These are phyloP conservation scores for Colletotrichum acutatum DNA, from an alignment of 2,329 filamentous ascomycete genomes.

Conservation along the genomic window DNA sequence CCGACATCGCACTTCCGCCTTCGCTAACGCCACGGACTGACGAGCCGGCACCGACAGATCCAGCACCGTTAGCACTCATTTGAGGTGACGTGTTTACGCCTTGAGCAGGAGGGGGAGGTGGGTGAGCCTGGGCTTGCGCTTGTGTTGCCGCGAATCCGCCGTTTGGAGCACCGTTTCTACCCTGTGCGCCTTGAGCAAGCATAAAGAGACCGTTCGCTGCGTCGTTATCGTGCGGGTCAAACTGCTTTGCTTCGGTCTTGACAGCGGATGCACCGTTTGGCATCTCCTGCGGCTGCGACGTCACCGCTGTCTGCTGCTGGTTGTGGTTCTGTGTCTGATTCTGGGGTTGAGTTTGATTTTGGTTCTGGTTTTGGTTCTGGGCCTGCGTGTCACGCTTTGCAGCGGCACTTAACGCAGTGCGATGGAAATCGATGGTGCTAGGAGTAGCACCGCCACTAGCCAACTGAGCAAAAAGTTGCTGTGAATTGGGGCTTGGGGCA, in stretches of 20 bases:
- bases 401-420: constrained; percentile 86
- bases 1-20: constrained; percentile 75
- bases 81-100: constrained; percentile 60
- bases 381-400: constrained; percentile 66
- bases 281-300: constrained; percentile 41
- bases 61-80: constrained; percentile 59
- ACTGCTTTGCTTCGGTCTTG: constrained; percentile 66
- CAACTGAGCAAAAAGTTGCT: constrained; percentile 78
- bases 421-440: constrained; percentile 92
- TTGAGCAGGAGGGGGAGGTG: constrained; percentile 49
- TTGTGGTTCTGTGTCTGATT: constrained; percentile 16
- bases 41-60: constrained; percentile 47
- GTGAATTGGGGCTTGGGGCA: constrained; percentile 86
- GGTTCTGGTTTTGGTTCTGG: constrained; percentile 52
- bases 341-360: constrained; percentile 36
- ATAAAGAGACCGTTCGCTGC: constrained; percentile 95
- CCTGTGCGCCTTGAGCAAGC: constrained; percentile 84
- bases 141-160: constrained; percentile 61
- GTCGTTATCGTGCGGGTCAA: constrained; percentile 92
- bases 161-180: constrained; percentile 68
- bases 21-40: constrained; percentile 72
- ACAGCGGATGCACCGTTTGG: constrained; percentile 51
- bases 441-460: constrained; percentile 88
- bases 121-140: constrained; percentile 62
- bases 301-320: constrained; percentile 39